Percentiles rank a stretch among this genome's conserved stretches.
Conservation (phyloP, 108 stramenopile genomes). For the Conticribra weissflogii region DNA sequence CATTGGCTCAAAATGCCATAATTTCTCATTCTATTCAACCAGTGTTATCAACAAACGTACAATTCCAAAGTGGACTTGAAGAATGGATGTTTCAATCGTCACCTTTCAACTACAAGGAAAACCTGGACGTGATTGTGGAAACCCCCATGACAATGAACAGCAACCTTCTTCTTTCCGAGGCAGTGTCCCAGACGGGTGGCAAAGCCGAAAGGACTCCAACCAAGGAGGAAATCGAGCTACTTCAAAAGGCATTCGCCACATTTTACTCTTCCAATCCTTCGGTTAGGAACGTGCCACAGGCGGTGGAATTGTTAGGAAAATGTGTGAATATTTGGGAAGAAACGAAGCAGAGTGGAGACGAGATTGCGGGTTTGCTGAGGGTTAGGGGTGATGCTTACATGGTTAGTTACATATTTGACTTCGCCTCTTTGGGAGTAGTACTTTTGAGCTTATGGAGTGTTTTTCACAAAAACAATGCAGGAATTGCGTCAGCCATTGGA, state of each 20-base stretch:
- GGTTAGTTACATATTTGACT: constrained; percentile 23
- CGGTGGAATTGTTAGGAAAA: constrained; percentile 52
- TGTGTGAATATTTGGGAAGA: constrained; percentile 58
- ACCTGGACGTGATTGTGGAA: too few relatives aligned
- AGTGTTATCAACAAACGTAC: too few relatives aligned
- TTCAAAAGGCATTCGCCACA: constrained; percentile 65
- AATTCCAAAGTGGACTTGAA: too few relatives aligned
- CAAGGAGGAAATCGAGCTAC: constrained; percentile 57
- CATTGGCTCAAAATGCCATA: too few relatives aligned
- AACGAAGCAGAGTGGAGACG: constrained; percentile 61
- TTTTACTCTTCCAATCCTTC: constrained; percentile 22
- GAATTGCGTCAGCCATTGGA: constrained; percentile 38
- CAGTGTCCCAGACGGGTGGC: too few relatives aligned
- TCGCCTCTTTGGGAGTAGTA: too few relatives aligned
- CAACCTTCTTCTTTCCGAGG: too few relatives aligned
- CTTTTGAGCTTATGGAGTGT: neutral
- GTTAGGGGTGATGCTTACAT: constrained; percentile 81
- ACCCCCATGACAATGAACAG: too few relatives aligned
- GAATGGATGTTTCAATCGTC: too few relatives aligned
- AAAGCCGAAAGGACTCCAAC: constrained; percentile 53
- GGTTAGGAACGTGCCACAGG: constrained; percentile 36
- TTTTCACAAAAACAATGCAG: neutral
- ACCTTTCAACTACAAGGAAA: too few relatives aligned
- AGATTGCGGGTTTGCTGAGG: constrained; percentile 72
- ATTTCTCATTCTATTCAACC: too few relatives aligned